These are phyloP conservation scores for Ramalina intermedia DNA, from an alignment of 495 filamentous ascomycete species.

Conservation along the genomic window DNA sequence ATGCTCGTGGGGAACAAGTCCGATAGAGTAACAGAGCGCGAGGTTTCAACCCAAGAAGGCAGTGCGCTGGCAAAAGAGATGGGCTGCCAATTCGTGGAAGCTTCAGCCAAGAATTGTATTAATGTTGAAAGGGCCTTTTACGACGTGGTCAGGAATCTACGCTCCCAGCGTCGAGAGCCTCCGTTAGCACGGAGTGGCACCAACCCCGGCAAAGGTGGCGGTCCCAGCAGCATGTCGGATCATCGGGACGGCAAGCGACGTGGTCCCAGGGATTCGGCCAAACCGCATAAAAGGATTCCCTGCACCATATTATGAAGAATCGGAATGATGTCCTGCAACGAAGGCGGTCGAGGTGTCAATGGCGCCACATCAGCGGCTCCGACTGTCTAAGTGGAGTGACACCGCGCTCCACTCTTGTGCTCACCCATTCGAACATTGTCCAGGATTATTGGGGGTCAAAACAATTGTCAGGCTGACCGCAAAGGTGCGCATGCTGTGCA, in stretches of 20 bases:
- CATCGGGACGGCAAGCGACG: constrained; percentile 5
- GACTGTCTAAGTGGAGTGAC: too few relatives aligned
- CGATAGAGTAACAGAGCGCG: constrained; percentile 86
- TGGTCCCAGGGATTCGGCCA: constrained; percentile 1
- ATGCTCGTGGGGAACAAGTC: constrained; percentile 99
- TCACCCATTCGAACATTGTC: too few relatives aligned
- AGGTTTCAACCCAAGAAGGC: constrained; percentile 93
- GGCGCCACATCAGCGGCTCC: too few relatives aligned
- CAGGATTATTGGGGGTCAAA: too few relatives aligned
- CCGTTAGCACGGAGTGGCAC: constrained; percentile 28
- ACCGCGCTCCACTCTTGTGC: too few relatives aligned
- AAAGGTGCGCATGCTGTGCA: too few relatives aligned
- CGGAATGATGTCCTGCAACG: background rate
- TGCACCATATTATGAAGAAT: constrained; percentile 4
- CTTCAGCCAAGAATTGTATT: constrained; percentile 97
- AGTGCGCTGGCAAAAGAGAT: constrained; percentile 81
- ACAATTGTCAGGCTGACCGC: too few relatives aligned
- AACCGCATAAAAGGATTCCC: background rate
- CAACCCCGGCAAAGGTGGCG: constrained; percentile 25
- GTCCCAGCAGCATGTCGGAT: constrained; percentile 23
- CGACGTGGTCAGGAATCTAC: constrained; percentile 83
- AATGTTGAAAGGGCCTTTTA: constrained; percentile 99
- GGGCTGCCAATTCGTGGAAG: constrained; percentile 94
- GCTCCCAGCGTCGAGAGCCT: constrained; percentile 58
- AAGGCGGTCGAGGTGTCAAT: too few relatives aligned